phyloP scores from a whole-genome alignment of 345 rosid genomes.

The Eucalyptus sideroxylon region DNA sequence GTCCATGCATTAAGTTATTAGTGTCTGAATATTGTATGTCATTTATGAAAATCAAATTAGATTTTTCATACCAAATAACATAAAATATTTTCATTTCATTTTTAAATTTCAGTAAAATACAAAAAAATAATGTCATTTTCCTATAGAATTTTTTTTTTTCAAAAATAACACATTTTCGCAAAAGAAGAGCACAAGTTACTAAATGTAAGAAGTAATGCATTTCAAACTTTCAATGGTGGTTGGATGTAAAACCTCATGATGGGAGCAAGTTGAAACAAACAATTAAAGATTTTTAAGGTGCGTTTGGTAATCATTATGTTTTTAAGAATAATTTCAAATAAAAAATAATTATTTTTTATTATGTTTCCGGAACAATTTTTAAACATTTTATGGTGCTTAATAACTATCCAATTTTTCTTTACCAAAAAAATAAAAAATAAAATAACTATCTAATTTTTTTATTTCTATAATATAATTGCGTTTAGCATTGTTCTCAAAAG shows the following conservation, averaged over 20 bases:
- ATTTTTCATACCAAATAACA: background rate
- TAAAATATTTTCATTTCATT: no score
- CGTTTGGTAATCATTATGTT: no score
- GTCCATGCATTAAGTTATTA: no score
- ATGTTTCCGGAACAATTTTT: fast-evolving
- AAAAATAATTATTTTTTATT: fast-evolving
- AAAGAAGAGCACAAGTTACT: background rate
- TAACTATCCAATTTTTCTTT: no score
- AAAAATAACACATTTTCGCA: no score
- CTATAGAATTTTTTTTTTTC: no score
- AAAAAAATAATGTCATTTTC: no score
- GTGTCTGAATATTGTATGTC: background rate
- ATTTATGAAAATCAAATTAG: no score
- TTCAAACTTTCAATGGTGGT: background rate
- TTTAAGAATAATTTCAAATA: fast-evolving
- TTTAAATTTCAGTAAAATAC: background rate
- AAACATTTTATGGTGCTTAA: fast-evolving
- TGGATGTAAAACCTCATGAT: background rate
- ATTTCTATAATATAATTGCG: fast-evolving
- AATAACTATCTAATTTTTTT: fast-evolving
- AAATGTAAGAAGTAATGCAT: background rate
- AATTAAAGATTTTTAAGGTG: background rate
- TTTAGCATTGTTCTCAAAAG: fast-evolving
- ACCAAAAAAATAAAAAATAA: no score
- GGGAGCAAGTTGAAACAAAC: fast-evolving